Conservation (phyloP, 202 grass and related monocot species). For the Setaria viridis region DNA sequence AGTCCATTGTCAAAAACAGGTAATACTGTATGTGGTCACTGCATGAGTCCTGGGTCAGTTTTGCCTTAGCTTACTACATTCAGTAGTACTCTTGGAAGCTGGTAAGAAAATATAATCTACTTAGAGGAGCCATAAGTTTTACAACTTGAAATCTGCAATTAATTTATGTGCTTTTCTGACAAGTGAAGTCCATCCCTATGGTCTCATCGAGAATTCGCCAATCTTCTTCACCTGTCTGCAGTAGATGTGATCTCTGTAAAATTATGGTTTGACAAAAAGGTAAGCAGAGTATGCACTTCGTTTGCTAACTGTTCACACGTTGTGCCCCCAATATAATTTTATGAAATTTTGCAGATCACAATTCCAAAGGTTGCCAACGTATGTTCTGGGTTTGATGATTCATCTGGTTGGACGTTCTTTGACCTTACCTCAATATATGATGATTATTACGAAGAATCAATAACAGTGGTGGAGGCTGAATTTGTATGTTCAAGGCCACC, state of each 20-base stretch:
- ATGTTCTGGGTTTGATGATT: conserved; percentile 76
- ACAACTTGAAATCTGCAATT: conserved; percentile 20
- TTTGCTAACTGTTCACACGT: conserved; percentile 26
- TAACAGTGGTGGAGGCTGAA: conserved; percentile 75
- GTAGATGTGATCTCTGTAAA: conserved; percentile 71
- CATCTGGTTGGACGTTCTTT: conserved; percentile 76
- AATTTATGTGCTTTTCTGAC: conserved; percentile 42
- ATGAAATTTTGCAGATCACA: conserved; percentile 60
- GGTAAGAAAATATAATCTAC: neutral
- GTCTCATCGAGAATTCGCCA: conserved; percentile 69
- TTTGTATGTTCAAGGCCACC: conserved; percentile 69
- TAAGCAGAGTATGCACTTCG: conserved; percentile 17
- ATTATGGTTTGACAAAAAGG: conserved; percentile 94
- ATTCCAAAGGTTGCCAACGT: conserved; percentile 78
- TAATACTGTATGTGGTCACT: conserved; percentile 35
- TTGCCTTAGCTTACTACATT: conserved; percentile 15
- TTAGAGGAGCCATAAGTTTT: conserved; percentile 11
- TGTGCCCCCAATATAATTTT: conserved; percentile 11
- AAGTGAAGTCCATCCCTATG: conserved; percentile 62
- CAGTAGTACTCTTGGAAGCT: neutral
- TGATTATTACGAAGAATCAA: conserved; percentile 69
- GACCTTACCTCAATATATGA: conserved; percentile 81
- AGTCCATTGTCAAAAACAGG: conserved; percentile 75
- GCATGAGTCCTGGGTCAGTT: neutral
- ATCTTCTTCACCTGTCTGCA: conserved; percentile 70